Evolutionary conservation across 495 filamentous ascomycete species (phyloP), one percentile per base, ranked within the genome.

Genomic region (Podospora conica): DNA sequence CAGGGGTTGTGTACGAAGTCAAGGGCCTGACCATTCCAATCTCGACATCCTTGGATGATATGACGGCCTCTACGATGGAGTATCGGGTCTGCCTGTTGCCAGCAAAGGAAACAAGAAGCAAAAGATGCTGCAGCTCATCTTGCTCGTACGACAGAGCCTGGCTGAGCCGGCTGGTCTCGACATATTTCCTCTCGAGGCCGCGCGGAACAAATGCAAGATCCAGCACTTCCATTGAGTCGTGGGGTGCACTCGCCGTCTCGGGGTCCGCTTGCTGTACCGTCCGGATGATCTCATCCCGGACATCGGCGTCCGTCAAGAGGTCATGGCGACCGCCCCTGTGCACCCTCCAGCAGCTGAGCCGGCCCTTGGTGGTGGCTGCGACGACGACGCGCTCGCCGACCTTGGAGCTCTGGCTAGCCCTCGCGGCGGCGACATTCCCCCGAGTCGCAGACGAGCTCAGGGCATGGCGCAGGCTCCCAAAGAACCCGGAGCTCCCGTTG

Each of bases 381-480:
- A 96, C 82, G 24, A 96, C 83, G 69, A 93, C 89, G 71, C 93
- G 87, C 76, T 98, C 92, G 5, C 93, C 93, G 71, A 91, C 84
- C 62, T 87, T 86, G 23, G 81, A 80, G 21, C 89, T 87, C 48
- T 78, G 80, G 28, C 89, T 88, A 1, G 91, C 85, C 62, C 85
- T 85, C 53, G 93, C 86, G 27, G 92, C 91, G 56, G 86, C 89
- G 63, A 96, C 85, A 61, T 96, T 88, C 71, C 87, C 90, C 59
- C 87, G 87, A 71, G 84, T 85, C 3, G 83, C 79, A 9, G 87
- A 81, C 10, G 87, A 85, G 20, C 85, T 84, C 8, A 96, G 75
- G 28, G 84, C 90, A 63, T 86, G 88, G 68, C 88, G 87, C 27
- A 97, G 77, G 60, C 90, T 90, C 48, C 90, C 89, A 62, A 98